phyloP scores from a whole-genome alignment of 1,139 yeast species.

The Candida dubliniensis region DNA sequence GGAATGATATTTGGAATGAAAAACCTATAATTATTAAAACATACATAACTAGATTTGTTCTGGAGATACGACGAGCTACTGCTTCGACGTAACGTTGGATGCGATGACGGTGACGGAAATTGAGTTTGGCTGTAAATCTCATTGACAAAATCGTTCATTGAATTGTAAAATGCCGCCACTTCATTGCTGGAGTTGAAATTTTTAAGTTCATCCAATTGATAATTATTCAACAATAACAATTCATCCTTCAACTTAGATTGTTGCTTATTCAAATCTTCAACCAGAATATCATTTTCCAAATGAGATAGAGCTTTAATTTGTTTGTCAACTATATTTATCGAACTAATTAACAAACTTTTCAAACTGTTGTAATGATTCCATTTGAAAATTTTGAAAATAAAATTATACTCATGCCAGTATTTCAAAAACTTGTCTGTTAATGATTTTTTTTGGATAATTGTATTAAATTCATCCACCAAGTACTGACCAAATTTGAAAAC shows the following conservation, averaged over 20 bases:
- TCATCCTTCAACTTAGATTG: slow-evolving; percentile 10
- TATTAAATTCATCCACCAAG: slow-evolving; percentile 16
- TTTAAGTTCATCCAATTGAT: slow-evolving; percentile 7
- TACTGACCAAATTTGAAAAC: slow-evolving; percentile 20
- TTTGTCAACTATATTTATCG: slow-evolving; percentile 15
- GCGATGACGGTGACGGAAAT: too few relatives aligned
- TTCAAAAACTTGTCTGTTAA: slow-evolving; percentile 13
- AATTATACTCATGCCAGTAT: slow-evolving; percentile 19
- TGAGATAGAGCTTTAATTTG: slow-evolving; percentile 15
- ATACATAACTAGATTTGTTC: slow-evolving; percentile 7
- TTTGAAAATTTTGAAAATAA: slow-evolving; percentile 20
- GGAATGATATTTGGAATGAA: slow-evolving; percentile 11
- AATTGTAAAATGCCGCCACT: slow-evolving; percentile 6
- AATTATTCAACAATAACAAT: slow-evolving; percentile 10
- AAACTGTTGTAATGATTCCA: slow-evolving; percentile 19
- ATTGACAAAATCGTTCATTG: slow-evolving; percentile 1
- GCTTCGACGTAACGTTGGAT: background rate
- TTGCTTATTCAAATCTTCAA: slow-evolving; percentile 7
- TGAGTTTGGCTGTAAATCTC: background rate
- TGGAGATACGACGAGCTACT: slow-evolving; percentile 8
- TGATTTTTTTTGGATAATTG: slow-evolving; percentile 1
- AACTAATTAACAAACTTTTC: slow-evolving; percentile 13
- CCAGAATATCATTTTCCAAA: slow-evolving; percentile 2
- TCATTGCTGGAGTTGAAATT: slow-evolving; percentile 7
- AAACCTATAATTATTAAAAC: slow-evolving; percentile 12